Conservation (phyloP, 345 rosid species). For the Microcos paniculata region DNA sequence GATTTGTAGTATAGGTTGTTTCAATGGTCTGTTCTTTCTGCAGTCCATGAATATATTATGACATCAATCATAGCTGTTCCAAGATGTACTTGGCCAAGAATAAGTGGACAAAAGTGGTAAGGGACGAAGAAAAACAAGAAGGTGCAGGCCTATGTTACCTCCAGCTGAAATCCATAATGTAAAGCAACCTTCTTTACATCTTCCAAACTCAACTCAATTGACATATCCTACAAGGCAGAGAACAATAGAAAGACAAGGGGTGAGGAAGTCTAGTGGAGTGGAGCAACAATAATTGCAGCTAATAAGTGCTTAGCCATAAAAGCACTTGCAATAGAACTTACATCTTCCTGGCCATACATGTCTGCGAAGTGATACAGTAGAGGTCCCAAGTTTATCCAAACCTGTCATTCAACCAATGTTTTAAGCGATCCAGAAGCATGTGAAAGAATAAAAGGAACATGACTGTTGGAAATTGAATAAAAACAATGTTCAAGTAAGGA, state of each 20-base stretch:
- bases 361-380: conserved; percentile 93
- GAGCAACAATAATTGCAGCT: background rate
- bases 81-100: background rate
- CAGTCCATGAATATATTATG: conserved; percentile 21
- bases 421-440: conserved; percentile 15
- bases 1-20: conserved; percentile 87
- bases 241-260: background rate
- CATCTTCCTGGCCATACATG: conserved; percentile 74
- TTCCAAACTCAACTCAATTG: conserved; percentile 91
- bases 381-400: conserved; percentile 97
- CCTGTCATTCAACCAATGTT: conserved; percentile 40
- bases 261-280: background rate
- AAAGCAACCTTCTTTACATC: conserved; percentile 86
- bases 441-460: background rate
- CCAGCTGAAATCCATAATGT: conserved; percentile 69
- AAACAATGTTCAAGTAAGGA: conserved; percentile 17
- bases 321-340: conserved; percentile 36
- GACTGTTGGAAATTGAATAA: conserved; percentile 10
- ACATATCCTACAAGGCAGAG: conserved; percentile 70
- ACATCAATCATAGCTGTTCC: background rate
- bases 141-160: conserved; percentile 36
- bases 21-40: conserved; percentile 80
- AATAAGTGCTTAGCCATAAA: background rate
- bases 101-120: background rate
- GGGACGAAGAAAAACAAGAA: background rate